Conservation (phyloP, 371 early-diverging fungal genomes). For the Cokeromyces recurvatus region DNA sequence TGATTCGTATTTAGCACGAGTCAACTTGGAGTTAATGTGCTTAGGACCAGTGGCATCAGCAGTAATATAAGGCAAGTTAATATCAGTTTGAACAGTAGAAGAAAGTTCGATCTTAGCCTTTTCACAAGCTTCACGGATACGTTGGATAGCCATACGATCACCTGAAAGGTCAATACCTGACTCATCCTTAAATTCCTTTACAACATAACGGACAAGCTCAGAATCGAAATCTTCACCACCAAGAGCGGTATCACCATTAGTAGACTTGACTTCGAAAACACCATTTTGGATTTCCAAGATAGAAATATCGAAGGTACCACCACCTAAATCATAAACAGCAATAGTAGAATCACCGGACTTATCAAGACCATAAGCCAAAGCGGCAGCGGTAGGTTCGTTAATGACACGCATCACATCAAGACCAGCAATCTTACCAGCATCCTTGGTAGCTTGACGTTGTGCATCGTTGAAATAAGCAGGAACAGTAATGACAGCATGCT, state of each 20-base stretch:
- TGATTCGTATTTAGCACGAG: constrained; percentile 86
- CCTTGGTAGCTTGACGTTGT: constrained; percentile 98
- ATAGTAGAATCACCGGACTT: constrained; percentile 78
- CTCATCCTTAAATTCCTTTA: constrained; percentile 82
- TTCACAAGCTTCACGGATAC: constrained; percentile 92
- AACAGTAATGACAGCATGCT: constrained; percentile 81
- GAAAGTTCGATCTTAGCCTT: constrained; percentile 96
- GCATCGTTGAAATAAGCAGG: constrained; percentile 84
- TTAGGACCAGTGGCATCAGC: constrained; percentile 88
- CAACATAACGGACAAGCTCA: constrained; percentile 69
- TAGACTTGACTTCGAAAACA: constrained; percentile 94
- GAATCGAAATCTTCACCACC: constrained; percentile 99
- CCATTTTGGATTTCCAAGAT: constrained; percentile 93
- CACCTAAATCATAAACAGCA: constrained; percentile 97
- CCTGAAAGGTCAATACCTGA: constrained; percentile 65
- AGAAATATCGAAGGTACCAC: constrained; percentile 98
- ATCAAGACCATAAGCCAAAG: constrained; percentile 94
- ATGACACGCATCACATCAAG: constrained; percentile 93
- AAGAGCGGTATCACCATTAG: constrained; percentile 92
- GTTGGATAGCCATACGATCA: constrained; percentile 82
- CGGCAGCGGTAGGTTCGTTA: constrained; percentile 99
- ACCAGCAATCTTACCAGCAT: constrained; percentile 94
- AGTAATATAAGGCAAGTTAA: constrained; percentile 91
- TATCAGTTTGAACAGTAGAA: constrained; percentile 80
- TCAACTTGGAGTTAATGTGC: constrained; percentile 87